These are phyloP conservation scores for Chrysopogon serrulatus DNA, from an alignment of 176 grass and related monocot species.

Conservation along the genomic window DNA sequence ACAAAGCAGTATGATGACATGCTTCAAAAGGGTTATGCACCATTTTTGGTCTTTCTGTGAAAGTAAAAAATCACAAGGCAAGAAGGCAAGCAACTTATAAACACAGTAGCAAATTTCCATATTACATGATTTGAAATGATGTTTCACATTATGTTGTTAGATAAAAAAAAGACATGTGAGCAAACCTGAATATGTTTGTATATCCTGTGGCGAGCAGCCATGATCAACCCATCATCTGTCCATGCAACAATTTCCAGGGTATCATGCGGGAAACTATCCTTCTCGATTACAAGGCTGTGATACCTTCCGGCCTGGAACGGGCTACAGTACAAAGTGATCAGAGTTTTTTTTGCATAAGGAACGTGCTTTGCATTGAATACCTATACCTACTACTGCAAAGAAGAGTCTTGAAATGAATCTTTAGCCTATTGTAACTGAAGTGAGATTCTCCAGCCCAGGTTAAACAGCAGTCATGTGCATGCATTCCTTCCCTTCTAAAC, in stretches of 20 bases:
- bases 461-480: background rate
- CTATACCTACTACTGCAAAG: background rate
- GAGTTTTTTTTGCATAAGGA: background rate
- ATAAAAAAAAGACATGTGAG: background rate
- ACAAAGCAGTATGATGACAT: background rate
- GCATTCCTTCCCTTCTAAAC: background rate
- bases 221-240: slow-evolving; percentile 75
- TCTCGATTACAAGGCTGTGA: slow-evolving; percentile 76
- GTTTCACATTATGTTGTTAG: background rate
- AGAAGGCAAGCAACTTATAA: background rate
- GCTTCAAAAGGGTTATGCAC: background rate
- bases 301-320: slow-evolving; percentile 76
- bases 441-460: background rate
- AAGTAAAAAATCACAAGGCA: background rate
- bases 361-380: background rate
- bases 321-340: slow-evolving; percentile 24
- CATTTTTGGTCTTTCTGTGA: background rate
- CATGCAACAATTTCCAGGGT: slow-evolving; percentile 64
- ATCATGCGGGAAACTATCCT: slow-evolving; percentile 65
- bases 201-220: slow-evolving; percentile 65
- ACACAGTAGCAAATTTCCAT: background rate
- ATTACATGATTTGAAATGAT: background rate
- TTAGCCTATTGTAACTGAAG: background rate
- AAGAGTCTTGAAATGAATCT: background rate
- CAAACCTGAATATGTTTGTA: slow-evolving; percentile 68